phyloP scores from a whole-genome alignment of 805 yeast genomes.

The Hanseniaspora hatyaiensis region DNA sequence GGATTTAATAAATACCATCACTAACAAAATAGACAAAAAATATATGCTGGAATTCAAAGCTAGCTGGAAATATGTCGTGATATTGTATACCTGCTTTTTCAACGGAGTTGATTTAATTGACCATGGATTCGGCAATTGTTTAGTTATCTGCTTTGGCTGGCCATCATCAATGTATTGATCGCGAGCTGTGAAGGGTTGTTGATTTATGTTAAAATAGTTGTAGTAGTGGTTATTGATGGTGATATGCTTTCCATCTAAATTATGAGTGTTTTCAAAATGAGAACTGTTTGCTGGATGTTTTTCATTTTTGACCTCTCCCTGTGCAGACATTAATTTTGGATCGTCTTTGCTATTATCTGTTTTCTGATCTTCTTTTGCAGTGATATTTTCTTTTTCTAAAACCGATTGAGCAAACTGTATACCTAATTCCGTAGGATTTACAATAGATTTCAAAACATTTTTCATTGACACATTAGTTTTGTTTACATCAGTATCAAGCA shows the following conservation, averaged over 20 bases:
- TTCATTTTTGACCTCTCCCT: not conserved
- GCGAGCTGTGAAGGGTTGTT: not conserved
- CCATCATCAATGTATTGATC: not conserved
- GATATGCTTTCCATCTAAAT: not conserved
- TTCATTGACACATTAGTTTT: slow-evolving; percentile 1
- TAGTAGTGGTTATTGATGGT: slow-evolving; percentile 13
- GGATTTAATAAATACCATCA: not conserved
- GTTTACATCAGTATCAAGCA: not conserved
- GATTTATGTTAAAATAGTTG: slow-evolving; percentile 5
- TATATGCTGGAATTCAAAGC: not conserved
- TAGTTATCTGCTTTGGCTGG: not conserved
- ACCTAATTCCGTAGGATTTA: slow-evolving; percentile 15
- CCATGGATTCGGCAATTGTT: slow-evolving; percentile 12
- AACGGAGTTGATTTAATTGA: not conserved
- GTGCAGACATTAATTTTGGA: too few relatives aligned
- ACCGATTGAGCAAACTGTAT: slow-evolving; percentile 7
- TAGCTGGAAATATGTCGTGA: slow-evolving; percentile 3
- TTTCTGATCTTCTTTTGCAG: not conserved
- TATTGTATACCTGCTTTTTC: slow-evolving; percentile 1
- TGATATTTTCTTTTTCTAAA: not conserved
- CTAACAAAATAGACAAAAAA: not conserved
- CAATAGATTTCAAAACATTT: slow-evolving; percentile 4
- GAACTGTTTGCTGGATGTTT: not conserved
- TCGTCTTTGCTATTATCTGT: too few relatives aligned
- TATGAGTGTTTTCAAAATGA: not conserved